Evolutionary conservation across 805 yeast species (phyloP).

Genomic region (Candida verbasci): DNA sequence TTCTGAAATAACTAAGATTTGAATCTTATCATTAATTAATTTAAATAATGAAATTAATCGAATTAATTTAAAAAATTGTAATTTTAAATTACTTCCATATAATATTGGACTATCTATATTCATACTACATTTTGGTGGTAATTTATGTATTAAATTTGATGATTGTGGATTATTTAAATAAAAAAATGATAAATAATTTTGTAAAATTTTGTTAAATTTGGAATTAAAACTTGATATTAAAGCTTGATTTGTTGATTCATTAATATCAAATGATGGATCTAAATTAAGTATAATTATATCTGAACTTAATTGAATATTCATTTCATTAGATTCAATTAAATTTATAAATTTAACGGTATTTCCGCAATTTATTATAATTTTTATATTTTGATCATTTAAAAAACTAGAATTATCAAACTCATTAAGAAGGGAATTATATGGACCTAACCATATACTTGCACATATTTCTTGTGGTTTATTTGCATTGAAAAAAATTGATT

Average conservation of each 20-base stretch:
- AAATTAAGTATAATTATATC: conserved; percentile 34
- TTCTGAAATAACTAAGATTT: conserved; percentile 31
- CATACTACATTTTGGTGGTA: conserved; percentile 17
- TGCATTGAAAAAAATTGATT: conserved; percentile 11
- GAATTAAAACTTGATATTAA: conserved; percentile 21
- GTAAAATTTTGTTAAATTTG: conserved; percentile 30
- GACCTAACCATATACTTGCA: conserved; percentile 27
- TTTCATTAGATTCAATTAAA: conserved; percentile 15
- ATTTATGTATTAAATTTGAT: conserved; percentile 23
- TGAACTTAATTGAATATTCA: conserved; percentile 23
- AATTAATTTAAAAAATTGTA: conserved; percentile 32
- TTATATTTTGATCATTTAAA: conserved; percentile 22
- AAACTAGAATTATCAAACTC: conserved; percentile 10
- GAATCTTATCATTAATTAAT: conserved; percentile 26
- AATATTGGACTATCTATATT: conserved; percentile 29
- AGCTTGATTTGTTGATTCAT: conserved; percentile 16
- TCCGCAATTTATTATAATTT: conserved; percentile 37
- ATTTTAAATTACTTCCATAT: conserved; percentile 29
- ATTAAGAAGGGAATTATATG: conserved; percentile 11
- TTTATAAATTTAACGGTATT: conserved; percentile 26
- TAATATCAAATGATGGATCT: conserved; percentile 29
- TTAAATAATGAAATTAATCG: conserved; percentile 32
- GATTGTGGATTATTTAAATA: conserved; percentile 29
- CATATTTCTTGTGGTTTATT: conserved; percentile 18
- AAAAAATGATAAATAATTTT: conserved; percentile 34